Evolutionary conservation across 2,329 filamentous ascomycete species (phyloP).

Genomic region (Xylariaceae sp.): DNA sequence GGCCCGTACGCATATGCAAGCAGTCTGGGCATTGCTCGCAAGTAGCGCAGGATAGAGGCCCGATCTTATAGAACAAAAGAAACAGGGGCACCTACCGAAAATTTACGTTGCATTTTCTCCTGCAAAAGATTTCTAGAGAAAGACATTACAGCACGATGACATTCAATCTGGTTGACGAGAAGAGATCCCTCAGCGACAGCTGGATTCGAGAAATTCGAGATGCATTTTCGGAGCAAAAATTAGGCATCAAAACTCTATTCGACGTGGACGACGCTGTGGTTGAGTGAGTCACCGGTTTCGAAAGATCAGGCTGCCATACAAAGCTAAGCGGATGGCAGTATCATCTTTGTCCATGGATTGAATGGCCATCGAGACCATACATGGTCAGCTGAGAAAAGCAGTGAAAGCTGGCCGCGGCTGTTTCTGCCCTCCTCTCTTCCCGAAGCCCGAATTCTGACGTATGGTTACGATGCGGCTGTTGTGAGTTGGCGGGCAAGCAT

Average conservation of each 20-base stretch:
- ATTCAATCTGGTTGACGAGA: conserved; percentile 5
- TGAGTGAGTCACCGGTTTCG: conserved; percentile 4
- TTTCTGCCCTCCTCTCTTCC: conserved; percentile 4
- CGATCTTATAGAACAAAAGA: too few species aligned
- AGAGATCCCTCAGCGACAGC: conserved; percentile 6
- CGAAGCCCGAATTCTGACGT: conserved; percentile 8
- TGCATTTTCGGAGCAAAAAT: not conserved
- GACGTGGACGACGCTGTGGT: not conserved
- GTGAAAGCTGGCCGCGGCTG: conserved; percentile 4
- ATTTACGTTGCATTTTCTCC: not conserved
- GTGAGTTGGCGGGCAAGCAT: not conserved
- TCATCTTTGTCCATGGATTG: conserved; percentile 10
- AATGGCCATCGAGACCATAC: conserved; percentile 8
- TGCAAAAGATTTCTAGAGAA: not conserved
- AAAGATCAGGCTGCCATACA: not conserved
- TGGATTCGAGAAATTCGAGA: conserved; percentile 1
- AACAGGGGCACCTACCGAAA: not conserved
- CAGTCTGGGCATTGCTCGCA: too few species aligned
- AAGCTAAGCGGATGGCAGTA: conserved; percentile 1
- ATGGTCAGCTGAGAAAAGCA: conserved; percentile 3
- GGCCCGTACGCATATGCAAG: too few species aligned
- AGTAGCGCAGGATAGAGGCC: too few species aligned
- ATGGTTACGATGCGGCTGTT: conserved; percentile 8
- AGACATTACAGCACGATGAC: not conserved
- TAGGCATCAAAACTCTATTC: conserved; percentile 5